Conservation (phyloP, 176 grass and related monocot genomes). For the Ensete ventricosum region DNA sequence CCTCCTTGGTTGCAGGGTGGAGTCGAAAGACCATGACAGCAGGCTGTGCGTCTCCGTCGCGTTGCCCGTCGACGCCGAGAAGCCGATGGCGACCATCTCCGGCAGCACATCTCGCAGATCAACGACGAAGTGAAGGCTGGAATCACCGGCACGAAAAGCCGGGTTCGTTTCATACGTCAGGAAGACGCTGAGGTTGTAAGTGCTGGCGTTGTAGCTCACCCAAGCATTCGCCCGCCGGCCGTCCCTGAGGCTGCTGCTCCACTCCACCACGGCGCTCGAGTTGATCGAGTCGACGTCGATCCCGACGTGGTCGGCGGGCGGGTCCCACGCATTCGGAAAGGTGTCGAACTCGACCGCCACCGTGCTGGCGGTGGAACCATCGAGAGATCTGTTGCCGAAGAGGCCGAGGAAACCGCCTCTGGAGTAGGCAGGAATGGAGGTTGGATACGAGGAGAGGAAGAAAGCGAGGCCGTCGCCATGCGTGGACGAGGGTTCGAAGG, state of each 20-base stretch:
- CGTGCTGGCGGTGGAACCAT: slow-evolving; percentile 6
- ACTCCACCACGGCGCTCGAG: slow-evolving; percentile 21
- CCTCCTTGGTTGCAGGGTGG: slow-evolving; percentile 27
- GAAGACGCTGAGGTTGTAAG: slow-evolving; percentile 46
- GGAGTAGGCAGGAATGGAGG: slow-evolving; percentile 28
- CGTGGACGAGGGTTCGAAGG: background rate
- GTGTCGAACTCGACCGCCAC: slow-evolving; percentile 61
- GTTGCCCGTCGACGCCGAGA: slow-evolving; percentile 46
- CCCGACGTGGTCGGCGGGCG: slow-evolving; percentile 41
- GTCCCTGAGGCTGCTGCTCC: slow-evolving; percentile 37
- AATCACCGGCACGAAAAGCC: background rate
- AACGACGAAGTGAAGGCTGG: slow-evolving; percentile 9
- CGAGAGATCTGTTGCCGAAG: slow-evolving; percentile 14
- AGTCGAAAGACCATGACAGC: slow-evolving; percentile 45
- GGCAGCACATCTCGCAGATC: slow-evolving; percentile 29
- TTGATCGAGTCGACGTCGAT: slow-evolving; percentile 40
- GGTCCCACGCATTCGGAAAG: slow-evolving; percentile 33
- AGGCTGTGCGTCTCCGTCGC: slow-evolving; percentile 17
- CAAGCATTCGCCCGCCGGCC: slow-evolving; percentile 37
- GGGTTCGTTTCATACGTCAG: background rate
- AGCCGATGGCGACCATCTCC: slow-evolving; percentile 26
- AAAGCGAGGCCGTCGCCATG: slow-evolving; percentile 50
- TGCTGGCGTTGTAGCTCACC: slow-evolving; percentile 48
- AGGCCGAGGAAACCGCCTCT: slow-evolving; percentile 35
- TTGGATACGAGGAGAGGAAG: slow-evolving; percentile 49